Conservation (phyloP, 208 protist genomes). For the Leishmania lainsoni region DNA sequence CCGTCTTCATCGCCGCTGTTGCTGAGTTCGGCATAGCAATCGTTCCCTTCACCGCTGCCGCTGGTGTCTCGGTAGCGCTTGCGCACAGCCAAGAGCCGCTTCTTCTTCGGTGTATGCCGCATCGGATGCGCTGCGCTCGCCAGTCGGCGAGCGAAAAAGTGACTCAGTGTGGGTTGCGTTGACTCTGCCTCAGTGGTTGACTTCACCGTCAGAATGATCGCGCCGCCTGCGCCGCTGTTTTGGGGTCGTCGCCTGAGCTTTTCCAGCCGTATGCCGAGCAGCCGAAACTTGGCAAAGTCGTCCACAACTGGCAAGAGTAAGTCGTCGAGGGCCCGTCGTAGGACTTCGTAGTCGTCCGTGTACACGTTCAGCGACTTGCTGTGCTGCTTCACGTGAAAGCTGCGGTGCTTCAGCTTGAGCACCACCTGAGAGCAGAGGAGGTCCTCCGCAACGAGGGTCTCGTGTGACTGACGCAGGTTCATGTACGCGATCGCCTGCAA, state of each 20-base stretch:
- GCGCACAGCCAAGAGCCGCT: neutral
- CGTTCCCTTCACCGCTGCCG: neutral
- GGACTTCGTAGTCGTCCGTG: conserved; percentile 50
- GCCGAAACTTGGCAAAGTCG: conserved; percentile 57
- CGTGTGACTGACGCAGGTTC: conserved; percentile 39
- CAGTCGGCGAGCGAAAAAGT: conserved; percentile 25
- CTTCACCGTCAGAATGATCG: neutral
- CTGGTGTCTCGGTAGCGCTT: neutral
- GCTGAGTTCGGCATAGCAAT: conserved; percentile 1
- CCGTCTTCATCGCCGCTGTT: conserved; percentile 8
- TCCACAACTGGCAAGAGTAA: conserved; percentile 58
- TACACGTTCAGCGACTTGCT: conserved; percentile 45
- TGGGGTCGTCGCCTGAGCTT: conserved; percentile 47
- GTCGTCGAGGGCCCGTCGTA: conserved; percentile 58
- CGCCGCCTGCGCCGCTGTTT: conserved; percentile 10
- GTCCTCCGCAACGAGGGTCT: conserved; percentile 33
- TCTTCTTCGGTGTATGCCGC: neutral
- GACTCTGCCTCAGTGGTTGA: neutral
- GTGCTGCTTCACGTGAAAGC: conserved; percentile 74
- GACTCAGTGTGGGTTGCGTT: conserved; percentile 20
- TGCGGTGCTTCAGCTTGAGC: conserved; percentile 73
- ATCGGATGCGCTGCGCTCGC: neutral
- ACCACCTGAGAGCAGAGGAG: conserved; percentile 67
- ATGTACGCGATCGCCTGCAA: conserved; percentile 50
- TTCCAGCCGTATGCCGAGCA: conserved; percentile 71